phyloP scores from a whole-genome alignment of 495 filamentous ascomycete genomes.

The Staphylotrichum longicolle region DNA sequence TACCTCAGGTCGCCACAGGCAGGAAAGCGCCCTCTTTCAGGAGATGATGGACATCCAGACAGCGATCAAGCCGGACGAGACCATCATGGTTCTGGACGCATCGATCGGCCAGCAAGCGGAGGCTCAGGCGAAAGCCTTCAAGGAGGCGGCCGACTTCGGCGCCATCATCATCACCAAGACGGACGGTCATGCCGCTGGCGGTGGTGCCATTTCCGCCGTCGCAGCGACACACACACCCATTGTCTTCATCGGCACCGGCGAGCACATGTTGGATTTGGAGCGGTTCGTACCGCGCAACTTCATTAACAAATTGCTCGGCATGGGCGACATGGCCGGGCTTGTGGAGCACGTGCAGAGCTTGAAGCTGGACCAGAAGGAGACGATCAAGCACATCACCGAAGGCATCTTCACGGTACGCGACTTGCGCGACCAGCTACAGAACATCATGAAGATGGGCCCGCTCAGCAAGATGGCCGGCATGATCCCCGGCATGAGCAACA shows the following conservation, averaged over 20 bases:
- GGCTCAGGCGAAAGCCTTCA: slow-evolving; percentile 92
- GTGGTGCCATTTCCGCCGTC: slow-evolving; percentile 97
- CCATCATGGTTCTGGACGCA: slow-evolving; percentile 95
- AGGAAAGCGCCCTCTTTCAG: slow-evolving; percentile 91
- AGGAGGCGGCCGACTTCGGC: slow-evolving; percentile 94
- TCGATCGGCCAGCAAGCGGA: slow-evolving; percentile 96
- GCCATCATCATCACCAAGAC: slow-evolving; percentile 99
- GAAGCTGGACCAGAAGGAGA: slow-evolving; percentile 96
- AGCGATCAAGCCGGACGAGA: slow-evolving; percentile 91
- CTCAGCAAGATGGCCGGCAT: slow-evolving; percentile 97
- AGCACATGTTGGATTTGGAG: slow-evolving; percentile 94
- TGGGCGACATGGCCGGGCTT: slow-evolving; percentile 94
- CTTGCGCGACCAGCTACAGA: slow-evolving; percentile 89
- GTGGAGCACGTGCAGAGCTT: slow-evolving; percentile 97
- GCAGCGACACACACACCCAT: slow-evolving; percentile 96
- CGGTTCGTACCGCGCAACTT: slow-evolving; percentile 89
- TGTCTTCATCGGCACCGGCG: slow-evolving; percentile 95
- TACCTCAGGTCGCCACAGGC: slow-evolving; percentile 88
- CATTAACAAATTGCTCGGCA: slow-evolving; percentile 85
- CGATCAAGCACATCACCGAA: slow-evolving; percentile 96
- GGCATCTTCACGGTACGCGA: slow-evolving; percentile 96
- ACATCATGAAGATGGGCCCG: slow-evolving; percentile 99
- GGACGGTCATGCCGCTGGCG: slow-evolving; percentile 90
- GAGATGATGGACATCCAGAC: slow-evolving; percentile 98
- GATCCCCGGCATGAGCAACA: slow-evolving; percentile 90